Percentiles rank a stretch among this genome's conserved stretches.
Evolutionary conservation across 208 protist genomes (phyloP).

Genomic region (Naegleria gruberi): DNA sequence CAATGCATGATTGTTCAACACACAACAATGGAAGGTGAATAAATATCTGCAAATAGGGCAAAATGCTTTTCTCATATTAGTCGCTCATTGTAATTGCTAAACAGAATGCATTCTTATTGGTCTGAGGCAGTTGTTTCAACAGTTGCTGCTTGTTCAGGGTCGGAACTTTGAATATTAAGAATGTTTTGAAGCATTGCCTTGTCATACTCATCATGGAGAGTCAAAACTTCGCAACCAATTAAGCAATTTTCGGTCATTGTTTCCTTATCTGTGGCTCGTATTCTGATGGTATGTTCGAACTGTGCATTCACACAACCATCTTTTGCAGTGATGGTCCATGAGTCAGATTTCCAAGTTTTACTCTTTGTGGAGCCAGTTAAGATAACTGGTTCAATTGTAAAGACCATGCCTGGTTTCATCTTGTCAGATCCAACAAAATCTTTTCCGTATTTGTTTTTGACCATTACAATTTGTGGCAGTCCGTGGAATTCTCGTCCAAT

Average conservation of each 20-base stretch:
- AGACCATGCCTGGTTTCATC: constrained; percentile 71
- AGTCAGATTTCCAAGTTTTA: constrained; percentile 68
- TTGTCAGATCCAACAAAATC: not conserved
- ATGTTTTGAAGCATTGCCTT: too few relatives aligned
- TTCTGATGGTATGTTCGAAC: constrained; percentile 92
- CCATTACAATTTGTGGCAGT: constrained; percentile 70
- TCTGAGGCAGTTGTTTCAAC: too few relatives aligned
- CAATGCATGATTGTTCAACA: too few relatives aligned
- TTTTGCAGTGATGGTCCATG: constrained; percentile 87
- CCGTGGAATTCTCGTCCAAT: constrained; percentile 80
- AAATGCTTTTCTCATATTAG: too few relatives aligned
- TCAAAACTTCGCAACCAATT: constrained; percentile 51
- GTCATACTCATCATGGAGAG: not conserved
- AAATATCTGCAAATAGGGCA: too few relatives aligned
- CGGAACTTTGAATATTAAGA: too few relatives aligned
- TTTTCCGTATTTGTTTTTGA: constrained; percentile 58
- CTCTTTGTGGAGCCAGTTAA: constrained; percentile 56
- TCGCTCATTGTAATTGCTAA: too few relatives aligned
- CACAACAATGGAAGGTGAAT: too few relatives aligned
- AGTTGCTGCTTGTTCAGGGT: too few relatives aligned
- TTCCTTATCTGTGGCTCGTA: not conserved
- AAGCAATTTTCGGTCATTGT: constrained; percentile 64
- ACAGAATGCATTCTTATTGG: too few relatives aligned
- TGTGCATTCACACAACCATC: constrained; percentile 92
- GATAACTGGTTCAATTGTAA: constrained; percentile 98